Evolutionary conservation across 2,329 filamentous ascomycete species (phyloP).

Genomic region (Neonectria punicea): DNA sequence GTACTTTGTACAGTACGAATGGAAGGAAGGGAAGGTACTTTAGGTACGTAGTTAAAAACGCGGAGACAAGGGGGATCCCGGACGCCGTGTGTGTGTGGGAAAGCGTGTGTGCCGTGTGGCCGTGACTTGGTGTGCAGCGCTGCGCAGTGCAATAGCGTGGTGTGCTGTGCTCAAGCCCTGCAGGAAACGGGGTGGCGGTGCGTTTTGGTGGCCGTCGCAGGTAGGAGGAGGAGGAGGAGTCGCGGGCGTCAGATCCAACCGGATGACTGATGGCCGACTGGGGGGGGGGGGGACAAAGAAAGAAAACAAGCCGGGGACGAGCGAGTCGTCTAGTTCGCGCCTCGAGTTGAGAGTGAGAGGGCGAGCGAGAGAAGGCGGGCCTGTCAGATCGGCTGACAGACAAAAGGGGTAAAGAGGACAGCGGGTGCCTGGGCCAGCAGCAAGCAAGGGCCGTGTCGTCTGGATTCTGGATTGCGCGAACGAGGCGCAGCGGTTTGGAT

Average conservation of each 20-base stretch:
- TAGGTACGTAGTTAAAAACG: conserved; percentile 35
- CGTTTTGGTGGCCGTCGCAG: not conserved
- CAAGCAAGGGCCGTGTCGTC: conserved; percentile 28
- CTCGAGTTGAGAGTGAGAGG: not conserved
- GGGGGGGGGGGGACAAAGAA: not conserved
- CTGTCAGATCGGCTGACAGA: conserved; percentile 27
- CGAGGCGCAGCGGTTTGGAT: conserved; percentile 6
- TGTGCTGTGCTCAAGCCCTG: not conserved
- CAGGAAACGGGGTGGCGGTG: not conserved
- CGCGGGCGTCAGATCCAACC: conserved; percentile 31
- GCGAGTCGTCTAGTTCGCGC: conserved; percentile 13
- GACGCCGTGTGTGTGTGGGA: conserved; percentile 19
- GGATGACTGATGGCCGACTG: conserved; percentile 8
- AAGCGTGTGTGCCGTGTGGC: not conserved
- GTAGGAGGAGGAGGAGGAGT: conserved; percentile 26
- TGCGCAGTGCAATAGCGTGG: not conserved
- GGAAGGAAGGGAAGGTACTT: not conserved
- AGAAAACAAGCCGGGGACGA: conserved; percentile 3
- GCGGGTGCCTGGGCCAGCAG: conserved; percentile 38
- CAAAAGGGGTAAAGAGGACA: conserved; percentile 34
- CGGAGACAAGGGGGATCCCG: conserved; percentile 37
- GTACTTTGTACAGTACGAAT: not conserved
- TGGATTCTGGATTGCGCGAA: conserved; percentile 22
- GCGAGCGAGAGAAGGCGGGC: not conserved
- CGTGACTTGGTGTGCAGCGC: not conserved